phyloP scores from a whole-genome alignment of 257 asterid genomes.

The Rauvolfia tetraphylla region DNA sequence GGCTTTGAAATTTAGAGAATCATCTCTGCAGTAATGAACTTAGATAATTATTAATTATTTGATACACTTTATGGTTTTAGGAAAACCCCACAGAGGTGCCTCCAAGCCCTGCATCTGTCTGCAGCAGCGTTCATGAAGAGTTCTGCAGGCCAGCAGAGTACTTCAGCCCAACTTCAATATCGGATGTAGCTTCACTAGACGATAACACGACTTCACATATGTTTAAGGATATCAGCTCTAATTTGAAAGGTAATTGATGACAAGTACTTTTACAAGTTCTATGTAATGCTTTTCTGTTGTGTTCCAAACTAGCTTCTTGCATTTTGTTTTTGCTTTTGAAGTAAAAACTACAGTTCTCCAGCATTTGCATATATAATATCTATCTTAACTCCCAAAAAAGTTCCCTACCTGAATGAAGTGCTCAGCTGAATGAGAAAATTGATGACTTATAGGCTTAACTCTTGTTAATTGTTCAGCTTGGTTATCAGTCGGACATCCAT shows the following conservation, averaged over 20 bases:
- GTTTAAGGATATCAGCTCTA: constrained; percentile 85
- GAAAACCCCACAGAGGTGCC: constrained; percentile 95
- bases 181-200: constrained; percentile 57
- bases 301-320: neutral
- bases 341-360: neutral
- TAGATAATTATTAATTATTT: neutral
- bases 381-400: neutral
- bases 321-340: neutral
- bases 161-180: constrained; percentile 60
- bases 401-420: neutral
- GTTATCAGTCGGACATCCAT: neutral
- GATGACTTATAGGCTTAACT: neutral
- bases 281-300: neutral
- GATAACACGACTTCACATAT: constrained; percentile 59
- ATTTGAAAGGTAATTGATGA: constrained; percentile 56
- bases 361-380: neutral
- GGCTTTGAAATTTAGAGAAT: neutral
- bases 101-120: constrained; percentile 97
- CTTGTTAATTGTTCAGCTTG: neutral
- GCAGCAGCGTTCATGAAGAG: constrained; percentile 76
- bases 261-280: neutral
- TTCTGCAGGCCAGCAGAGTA: constrained; percentile 64
- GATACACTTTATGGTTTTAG: constrained; percentile 32
- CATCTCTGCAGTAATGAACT: neutral
- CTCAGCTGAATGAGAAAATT: neutral